Evolutionary conservation across 2,329 filamentous ascomycete genomes (phyloP).

Genomic region (Talaromyces albobiverticillius): DNA sequence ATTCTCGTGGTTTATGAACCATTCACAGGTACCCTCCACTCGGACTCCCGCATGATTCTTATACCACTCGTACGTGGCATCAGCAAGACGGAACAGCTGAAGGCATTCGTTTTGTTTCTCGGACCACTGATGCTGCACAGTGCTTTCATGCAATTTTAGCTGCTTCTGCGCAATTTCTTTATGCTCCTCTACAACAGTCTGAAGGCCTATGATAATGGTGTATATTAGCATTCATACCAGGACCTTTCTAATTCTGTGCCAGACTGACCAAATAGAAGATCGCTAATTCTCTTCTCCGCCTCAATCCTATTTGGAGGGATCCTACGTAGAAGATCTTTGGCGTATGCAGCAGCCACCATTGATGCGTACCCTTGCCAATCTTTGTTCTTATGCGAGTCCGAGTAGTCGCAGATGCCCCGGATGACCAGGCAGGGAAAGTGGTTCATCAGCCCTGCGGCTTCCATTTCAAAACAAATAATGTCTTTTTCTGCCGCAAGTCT

Average conservation of each 20-base stretch:
- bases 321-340: slow-evolving; percentile 19
- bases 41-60: too few relatives aligned
- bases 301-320: slow-evolving; percentile 9
- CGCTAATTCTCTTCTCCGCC: slow-evolving; percentile 39
- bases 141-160: too few relatives aligned
- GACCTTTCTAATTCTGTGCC: neutral
- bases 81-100: too few relatives aligned
- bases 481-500: slow-evolving; percentile 12
- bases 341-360: slow-evolving; percentile 27
- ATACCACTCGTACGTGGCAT: too few relatives aligned
- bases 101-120: too few relatives aligned
- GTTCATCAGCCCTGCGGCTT: slow-evolving; percentile 27
- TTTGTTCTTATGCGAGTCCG: slow-evolving; percentile 36
- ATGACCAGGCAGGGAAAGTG: slow-evolving; percentile 37
- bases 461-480: slow-evolving; percentile 29
- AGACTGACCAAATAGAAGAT: slow-evolving; percentile 11
- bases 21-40: too few relatives aligned
- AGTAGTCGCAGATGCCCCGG: slow-evolving; percentile 41
- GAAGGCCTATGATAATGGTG: neutral
- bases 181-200: too few relatives aligned
- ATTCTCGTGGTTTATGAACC: too few relatives aligned
- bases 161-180: too few relatives aligned
- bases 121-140: too few relatives aligned
- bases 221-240: too few relatives aligned
- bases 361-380: slow-evolving; percentile 25